Evolutionary conservation across 352 stramenopile species (phyloP).

Genomic region (Plasmopara muralis): DNA sequence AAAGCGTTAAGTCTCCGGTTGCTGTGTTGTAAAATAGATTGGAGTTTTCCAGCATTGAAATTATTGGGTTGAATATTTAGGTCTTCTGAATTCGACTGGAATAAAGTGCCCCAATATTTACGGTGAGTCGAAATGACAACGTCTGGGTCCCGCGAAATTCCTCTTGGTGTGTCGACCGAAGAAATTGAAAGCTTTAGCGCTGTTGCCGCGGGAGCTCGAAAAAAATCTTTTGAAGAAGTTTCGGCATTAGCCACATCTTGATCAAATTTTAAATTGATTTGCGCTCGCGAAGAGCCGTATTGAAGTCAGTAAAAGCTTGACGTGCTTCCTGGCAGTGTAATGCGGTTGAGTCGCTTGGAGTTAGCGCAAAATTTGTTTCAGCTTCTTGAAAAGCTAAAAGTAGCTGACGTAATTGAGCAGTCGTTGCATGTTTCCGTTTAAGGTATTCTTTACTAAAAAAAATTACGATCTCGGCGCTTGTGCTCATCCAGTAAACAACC

Average conservation of each 20-base stretch:
- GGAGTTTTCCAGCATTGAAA: constrained; percentile 1
- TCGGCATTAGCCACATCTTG: background rate
- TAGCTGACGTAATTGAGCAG: background rate
- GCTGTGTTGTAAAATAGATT: constrained; percentile 2
- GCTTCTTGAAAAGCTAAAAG: background rate
- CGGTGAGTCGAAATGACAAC: constrained; percentile 3
- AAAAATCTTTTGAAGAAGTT: background rate
- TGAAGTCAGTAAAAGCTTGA: background rate
- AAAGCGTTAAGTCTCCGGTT: background rate
- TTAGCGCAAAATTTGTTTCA: background rate
- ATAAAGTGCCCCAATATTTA: constrained; percentile 8
- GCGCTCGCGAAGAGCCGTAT: no score
- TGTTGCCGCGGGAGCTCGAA: background rate
- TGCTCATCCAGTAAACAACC: constrained; percentile 11
- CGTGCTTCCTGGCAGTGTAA: background rate
- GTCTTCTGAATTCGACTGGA: constrained; percentile 5
- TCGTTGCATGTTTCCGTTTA: constrained; percentile 1
- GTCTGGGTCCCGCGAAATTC: constrained; percentile 1
- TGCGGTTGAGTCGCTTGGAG: background rate
- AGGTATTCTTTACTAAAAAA: constrained; percentile 9
- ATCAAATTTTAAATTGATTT: constrained; percentile 13
- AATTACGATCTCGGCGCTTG: constrained; percentile 4
- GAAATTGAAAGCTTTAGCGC: constrained; percentile 1
- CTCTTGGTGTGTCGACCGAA: constrained; percentile 5
- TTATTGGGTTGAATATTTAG: background rate